phyloP scores from a whole-genome alignment of 306 rosid genomes.

The Cicer bijugum region DNA sequence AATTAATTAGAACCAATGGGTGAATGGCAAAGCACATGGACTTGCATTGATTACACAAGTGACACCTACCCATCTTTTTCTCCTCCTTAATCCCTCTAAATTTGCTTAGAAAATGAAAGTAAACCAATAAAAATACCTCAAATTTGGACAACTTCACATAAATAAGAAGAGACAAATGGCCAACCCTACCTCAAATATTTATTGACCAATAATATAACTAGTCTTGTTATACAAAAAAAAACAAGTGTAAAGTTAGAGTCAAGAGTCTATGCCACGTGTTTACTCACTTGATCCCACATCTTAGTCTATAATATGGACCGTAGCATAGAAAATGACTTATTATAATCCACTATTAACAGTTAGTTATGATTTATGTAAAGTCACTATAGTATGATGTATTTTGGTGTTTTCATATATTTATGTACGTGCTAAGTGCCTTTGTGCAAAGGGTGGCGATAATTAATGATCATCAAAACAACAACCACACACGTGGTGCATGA shows the following conservation, averaged over 20 bases:
- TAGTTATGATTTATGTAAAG: slow-evolving; percentile 36
- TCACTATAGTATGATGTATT: slow-evolving; percentile 29
- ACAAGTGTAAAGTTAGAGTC: slow-evolving; percentile 7
- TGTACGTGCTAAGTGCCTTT: not conserved
- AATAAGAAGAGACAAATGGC: slow-evolving; percentile 20
- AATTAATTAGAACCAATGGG: not conserved
- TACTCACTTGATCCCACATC: slow-evolving; percentile 41
- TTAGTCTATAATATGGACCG: slow-evolving; percentile 40
- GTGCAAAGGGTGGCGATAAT: not conserved
- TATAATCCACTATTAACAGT: slow-evolving; percentile 37
- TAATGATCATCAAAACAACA: slow-evolving; percentile 39
- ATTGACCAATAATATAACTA: slow-evolving; percentile 44
- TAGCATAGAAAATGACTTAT: slow-evolving; percentile 38
- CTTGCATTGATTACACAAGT: slow-evolving; percentile 12
- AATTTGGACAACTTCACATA: slow-evolving; percentile 36
- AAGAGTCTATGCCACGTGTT: slow-evolving; percentile 46
- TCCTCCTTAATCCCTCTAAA: not conserved
- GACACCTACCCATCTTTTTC: slow-evolving; percentile 32
- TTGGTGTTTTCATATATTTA: slow-evolving; percentile 24
- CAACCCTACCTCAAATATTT: slow-evolving; percentile 40
- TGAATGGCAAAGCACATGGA: slow-evolving; percentile 9
- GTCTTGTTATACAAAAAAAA: slow-evolving; percentile 22
- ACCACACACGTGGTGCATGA: slow-evolving; percentile 58
- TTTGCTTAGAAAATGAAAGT: slow-evolving; percentile 33
- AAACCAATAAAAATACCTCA: slow-evolving; percentile 41